Conservation (phyloP, 2,329 filamentous ascomycete genomes). For the Orbilia blumenaviensis region DNA sequence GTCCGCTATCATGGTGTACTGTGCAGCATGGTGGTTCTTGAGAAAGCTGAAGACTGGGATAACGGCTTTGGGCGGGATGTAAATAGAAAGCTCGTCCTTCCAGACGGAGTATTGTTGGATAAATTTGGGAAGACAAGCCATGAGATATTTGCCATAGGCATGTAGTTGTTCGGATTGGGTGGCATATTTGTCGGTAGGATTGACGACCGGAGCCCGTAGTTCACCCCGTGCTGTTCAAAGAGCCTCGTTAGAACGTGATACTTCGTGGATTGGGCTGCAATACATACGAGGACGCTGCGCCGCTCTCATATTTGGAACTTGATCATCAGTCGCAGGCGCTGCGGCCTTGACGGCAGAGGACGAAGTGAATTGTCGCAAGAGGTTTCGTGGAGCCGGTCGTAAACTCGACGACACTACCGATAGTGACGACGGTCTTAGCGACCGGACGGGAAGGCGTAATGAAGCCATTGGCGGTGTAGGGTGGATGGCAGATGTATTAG, state of each 20-base stretch:
- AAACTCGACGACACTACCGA: conserved; percentile 31
- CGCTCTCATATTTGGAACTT: conserved; percentile 44
- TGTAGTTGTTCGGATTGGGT: conserved; percentile 88
- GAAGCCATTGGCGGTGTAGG: conserved; percentile 41
- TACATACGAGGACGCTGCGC: conserved; percentile 43
- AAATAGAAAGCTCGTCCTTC: conserved; percentile 98
- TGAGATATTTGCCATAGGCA: conserved; percentile 93
- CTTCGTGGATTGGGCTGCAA: neutral
- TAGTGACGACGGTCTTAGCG: conserved; percentile 39
- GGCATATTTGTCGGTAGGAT: conserved; percentile 85
- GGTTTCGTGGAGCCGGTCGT: conserved; percentile 35
- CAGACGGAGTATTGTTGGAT: conserved; percentile 99
- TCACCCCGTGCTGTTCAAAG: conserved; percentile 65
- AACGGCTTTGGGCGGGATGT: conserved; percentile 86
- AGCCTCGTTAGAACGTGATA: conserved; percentile 10
- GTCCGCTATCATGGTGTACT: conserved; percentile 91
- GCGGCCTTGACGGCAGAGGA: conserved; percentile 24
- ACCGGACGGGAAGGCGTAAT: conserved; percentile 38
- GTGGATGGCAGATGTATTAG: conserved; percentile 9
- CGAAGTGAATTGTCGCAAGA: conserved; percentile 44
- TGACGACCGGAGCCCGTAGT: conserved; percentile 68
- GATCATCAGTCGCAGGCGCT: conserved; percentile 35
- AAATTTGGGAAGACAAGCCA: conserved; percentile 96
- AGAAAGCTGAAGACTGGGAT: conserved; percentile 93
- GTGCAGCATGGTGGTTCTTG: conserved; percentile 96